Evolutionary conservation across 2,329 filamentous ascomycete genomes (phyloP), one percentile per base, ranked within the genome.

Genomic region (Aspergillus caelatus): DNA sequence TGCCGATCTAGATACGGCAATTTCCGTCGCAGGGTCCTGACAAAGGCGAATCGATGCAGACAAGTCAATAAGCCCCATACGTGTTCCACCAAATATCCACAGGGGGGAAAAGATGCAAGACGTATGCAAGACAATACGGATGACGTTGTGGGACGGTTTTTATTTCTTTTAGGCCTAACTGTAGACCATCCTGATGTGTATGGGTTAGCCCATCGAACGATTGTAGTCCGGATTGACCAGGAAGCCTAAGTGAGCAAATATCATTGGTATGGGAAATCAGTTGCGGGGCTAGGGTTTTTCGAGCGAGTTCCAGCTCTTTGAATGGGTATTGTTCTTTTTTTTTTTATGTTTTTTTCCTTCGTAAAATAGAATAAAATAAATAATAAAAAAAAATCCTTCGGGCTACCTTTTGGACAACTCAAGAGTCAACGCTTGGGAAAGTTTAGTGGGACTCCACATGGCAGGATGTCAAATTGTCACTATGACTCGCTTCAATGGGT

Each of bases 371-470:
- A 46, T 19, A 26, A 26, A 46, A 46, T 14, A 23, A 12, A 21
- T 28, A 48, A 14, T n/a, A n/a, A n/a, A 10, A 12, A 50, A 19
- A 19, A 50, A 30, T 52, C 16, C 3, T 14, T 52, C 9, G 48
- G 19, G 16, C 30, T 32, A 19, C 19, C 19, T 34, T 52, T 32
- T 48, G 57, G 32, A 48, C 32, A 58, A 58, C 57, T 52, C 57
- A 58, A 58, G 50, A 58, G n/a, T 52, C 57, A 58, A 58, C 32
- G 34, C 28, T 32, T n/a, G 28, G 26, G 48, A 52, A 34, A 52
- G 28, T 50, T 52, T 58, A 32, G 30, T 28, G 36, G 57, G 34
- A 39, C 50, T 58, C 57, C 57, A 58, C 57, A 58, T 58, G 57
- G 57, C 30, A 34, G 9, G 43, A 50, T 34, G 41, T 58, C 57